These are phyloP conservation scores for Quercus ilex DNA, from an alignment of 306 rosid genomes.

Conservation along the genomic window DNA sequence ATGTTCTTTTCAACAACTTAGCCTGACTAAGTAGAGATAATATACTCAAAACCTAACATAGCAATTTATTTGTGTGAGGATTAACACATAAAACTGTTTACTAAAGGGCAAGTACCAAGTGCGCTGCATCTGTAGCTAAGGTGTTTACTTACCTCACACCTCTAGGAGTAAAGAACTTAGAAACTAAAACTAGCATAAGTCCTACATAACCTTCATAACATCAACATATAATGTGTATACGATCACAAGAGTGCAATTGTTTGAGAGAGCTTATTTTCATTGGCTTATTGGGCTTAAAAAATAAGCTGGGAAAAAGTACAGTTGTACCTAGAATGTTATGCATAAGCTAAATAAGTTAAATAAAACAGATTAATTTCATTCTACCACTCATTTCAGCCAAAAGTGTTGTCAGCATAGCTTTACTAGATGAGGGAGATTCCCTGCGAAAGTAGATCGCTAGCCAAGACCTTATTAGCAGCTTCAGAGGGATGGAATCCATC, in stretches of 20 bases:
- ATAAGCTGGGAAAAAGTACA: too few relatives aligned
- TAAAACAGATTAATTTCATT: too few relatives aligned
- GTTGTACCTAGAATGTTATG: too few relatives aligned
- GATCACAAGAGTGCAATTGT: not conserved
- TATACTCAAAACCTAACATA: not conserved
- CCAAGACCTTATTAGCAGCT: conserved; percentile 54
- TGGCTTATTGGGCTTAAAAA: too few relatives aligned
- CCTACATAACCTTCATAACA: not conserved
- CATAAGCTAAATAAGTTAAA: too few relatives aligned
- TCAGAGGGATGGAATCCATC: conserved; percentile 69
- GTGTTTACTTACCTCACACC: not conserved
- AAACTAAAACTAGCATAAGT: not conserved
- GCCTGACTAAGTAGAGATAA: not conserved
- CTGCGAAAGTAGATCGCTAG: conserved; percentile 41
- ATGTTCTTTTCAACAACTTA: not conserved
- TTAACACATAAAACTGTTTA: not conserved
- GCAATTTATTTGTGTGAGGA: conserved; percentile 1
- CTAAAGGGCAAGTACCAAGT: not conserved
- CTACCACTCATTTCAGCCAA: too few relatives aligned
- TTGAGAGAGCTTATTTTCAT: too few relatives aligned
- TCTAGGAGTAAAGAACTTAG: not conserved
- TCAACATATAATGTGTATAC: not conserved
- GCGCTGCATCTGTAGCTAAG: not conserved
- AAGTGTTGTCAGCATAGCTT: not conserved
- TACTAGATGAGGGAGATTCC: conserved; percentile 44